These are phyloP conservation scores for Penicillium corylophilum DNA, from an alignment of 2,329 filamentous ascomycete genomes.

Conservation along the genomic window DNA sequence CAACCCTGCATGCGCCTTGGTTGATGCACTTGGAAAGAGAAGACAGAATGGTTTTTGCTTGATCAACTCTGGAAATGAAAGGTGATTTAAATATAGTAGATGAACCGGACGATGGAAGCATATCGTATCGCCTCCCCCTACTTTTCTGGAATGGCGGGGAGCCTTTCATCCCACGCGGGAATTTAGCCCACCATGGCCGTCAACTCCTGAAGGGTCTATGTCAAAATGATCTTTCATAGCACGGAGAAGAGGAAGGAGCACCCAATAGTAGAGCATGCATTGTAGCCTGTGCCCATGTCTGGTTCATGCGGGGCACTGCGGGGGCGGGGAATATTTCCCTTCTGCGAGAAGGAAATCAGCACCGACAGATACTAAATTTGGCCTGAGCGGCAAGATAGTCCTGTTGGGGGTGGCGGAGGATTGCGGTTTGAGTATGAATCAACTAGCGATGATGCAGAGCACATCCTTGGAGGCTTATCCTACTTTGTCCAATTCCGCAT, in stretches of 20 bases:
- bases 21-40: too few species aligned
- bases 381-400: neutral
- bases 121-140: neutral
- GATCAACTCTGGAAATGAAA: neutral
- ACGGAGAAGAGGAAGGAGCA: neutral
- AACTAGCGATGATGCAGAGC: neutral
- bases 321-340: slow-evolving; percentile 23
- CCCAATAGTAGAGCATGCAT: slow-evolving; percentile 4
- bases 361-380: slow-evolving; percentile 3
- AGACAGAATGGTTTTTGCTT: neutral
- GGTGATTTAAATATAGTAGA: slow-evolving; percentile 5
- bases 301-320: slow-evolving; percentile 2
- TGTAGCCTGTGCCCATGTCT: neutral
- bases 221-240: neutral
- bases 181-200: neutral
- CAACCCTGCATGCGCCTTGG: neutral
- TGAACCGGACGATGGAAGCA: neutral
- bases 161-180: slow-evolving; percentile 1
- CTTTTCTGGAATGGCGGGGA: neutral
- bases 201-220: neutral
- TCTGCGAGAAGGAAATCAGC: slow-evolving; percentile 1
- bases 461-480: neutral
- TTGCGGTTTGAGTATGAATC: neutral
- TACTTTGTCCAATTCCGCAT: neutral
- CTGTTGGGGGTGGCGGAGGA: neutral